Conservation (phyloP, 2,329 filamentous ascomycete genomes). For the Byssoonygena ceratinophila region DNA sequence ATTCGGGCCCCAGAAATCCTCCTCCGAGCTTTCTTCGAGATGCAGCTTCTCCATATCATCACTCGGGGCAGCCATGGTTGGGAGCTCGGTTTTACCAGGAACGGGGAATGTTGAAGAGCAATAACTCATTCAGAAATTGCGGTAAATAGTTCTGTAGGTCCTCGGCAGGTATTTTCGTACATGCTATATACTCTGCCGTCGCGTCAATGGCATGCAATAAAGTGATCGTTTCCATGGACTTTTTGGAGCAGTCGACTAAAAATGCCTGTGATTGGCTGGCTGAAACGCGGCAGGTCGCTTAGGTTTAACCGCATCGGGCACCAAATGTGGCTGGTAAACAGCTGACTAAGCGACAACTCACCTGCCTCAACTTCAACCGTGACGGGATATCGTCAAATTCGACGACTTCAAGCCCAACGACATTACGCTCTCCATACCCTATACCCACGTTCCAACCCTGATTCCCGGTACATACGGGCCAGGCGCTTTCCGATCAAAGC, state of each 20-base stretch:
- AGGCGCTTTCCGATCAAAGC: no score
- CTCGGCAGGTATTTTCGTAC: no score
- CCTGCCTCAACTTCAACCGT: neutral
- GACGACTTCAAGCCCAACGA: no score
- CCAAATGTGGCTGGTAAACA: neutral
- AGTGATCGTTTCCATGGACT: no score
- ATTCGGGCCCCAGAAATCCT: slow-evolving; percentile 6
- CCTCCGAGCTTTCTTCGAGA: slow-evolving; percentile 10
- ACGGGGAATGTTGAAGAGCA: neutral
- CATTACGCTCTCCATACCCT: no score
- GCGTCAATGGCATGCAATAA: no score
- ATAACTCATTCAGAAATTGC: neutral
- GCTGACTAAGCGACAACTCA: neutral
- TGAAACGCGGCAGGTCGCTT: neutral
- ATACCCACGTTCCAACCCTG: neutral
- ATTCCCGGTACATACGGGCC: neutral
- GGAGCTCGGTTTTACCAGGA: neutral
- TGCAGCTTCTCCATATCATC: slow-evolving; percentile 15
- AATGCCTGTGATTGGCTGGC: neutral
- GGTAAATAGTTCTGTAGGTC: no score
- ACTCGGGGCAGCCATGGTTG: slow-evolving; percentile 12
- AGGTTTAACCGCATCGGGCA: neutral
- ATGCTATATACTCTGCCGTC: no score
- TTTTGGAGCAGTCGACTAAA: neutral
- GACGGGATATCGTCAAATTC: neutral